These are phyloP conservation scores for Solanum raphanifolium DNA, from an alignment of 257 asterid species.

Conservation along the genomic window DNA sequence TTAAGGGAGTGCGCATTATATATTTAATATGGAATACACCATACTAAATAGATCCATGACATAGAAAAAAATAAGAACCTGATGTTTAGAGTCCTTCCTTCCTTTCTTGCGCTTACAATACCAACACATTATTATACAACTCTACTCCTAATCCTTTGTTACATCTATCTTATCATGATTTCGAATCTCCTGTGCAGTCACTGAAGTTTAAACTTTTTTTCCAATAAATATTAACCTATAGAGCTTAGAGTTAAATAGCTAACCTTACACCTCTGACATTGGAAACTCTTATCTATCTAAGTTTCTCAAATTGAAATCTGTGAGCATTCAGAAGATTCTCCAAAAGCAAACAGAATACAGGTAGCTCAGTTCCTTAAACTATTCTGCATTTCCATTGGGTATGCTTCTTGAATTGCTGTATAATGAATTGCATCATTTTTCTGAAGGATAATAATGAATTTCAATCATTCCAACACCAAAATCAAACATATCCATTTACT, in stretches of 20 bases:
- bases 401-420: not conserved
- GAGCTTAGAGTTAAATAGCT: not conserved
- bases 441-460: not conserved
- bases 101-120: not conserved
- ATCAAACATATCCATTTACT: not conserved
- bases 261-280: no score
- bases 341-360: no score
- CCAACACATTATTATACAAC: not conserved
- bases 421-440: not conserved
- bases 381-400: not conserved
- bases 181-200: not conserved
- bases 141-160: not conserved
- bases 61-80: not conserved
- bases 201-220: not conserved
- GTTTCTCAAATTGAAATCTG: no score
- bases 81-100: not conserved
- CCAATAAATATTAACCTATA: not conserved
- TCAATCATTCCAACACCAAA: not conserved
- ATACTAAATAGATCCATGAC: not conserved
- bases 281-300: no score
- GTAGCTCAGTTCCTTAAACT: not conserved
- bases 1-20: not conserved
- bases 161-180: not conserved
- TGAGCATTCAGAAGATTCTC: no score
- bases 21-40: not conserved